Conservation (phyloP, 192 early-diverging fungal species). For the Backusella mclennaniae region DNA sequence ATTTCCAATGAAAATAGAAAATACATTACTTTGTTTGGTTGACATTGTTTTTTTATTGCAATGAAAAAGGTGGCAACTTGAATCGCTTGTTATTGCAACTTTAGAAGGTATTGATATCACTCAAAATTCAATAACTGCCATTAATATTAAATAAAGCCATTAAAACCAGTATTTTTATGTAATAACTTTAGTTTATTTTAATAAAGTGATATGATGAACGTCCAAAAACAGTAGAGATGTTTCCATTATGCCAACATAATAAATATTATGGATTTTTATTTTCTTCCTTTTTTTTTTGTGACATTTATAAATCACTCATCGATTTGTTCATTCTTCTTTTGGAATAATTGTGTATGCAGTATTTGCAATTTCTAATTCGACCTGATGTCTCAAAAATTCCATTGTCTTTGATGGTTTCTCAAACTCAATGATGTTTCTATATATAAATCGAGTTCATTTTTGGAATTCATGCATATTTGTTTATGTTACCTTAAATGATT, state of each 20-base stretch:
- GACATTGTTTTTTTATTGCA: too few species aligned
- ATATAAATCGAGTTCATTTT: neutral
- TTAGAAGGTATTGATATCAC: too few species aligned
- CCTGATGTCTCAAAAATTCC: constrained; percentile 14
- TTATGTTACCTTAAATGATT: constrained; percentile 42
- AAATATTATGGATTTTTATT: neutral
- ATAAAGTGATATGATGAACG: too few species aligned
- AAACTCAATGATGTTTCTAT: constrained; percentile 20
- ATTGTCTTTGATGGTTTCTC: constrained; percentile 13
- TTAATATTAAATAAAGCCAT: too few species aligned
- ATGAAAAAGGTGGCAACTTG: too few species aligned
- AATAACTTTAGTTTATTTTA: too few species aligned
- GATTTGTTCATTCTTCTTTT: neutral
- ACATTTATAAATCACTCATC: neutral
- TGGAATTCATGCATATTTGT: constrained; percentile 6
- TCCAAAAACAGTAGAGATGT: too few species aligned
- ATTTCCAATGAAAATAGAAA: too few species aligned
- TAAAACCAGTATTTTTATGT: too few species aligned
- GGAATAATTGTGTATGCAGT: constrained; percentile 15
- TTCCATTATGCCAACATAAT: neutral
- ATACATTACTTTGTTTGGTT: too few species aligned
- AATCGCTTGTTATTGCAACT: too few species aligned
- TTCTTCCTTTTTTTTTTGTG: neutral
- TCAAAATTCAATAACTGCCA: too few species aligned
- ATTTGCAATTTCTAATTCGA: constrained; percentile 24